A percentile compares a stretch with the other conserved stretches of the same genome.
Conservation (phyloP, 768 basidiomycete genomes). For the Boletus insuetus region DNA sequence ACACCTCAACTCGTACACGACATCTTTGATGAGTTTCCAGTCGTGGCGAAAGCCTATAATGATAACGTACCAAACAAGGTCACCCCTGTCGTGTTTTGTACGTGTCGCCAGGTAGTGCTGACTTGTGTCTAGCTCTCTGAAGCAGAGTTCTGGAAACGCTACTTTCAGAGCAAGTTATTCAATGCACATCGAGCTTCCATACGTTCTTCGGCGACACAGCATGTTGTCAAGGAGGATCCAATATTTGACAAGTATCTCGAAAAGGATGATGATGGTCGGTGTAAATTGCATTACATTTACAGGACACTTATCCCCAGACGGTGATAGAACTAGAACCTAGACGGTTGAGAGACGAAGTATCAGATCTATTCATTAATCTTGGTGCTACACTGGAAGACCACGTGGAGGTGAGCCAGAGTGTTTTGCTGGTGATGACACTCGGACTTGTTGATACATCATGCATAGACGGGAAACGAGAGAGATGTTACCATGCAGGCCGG, state of each 20-base stretch:
- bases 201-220: slow-evolving; percentile 78
- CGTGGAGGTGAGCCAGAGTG: slow-evolving; percentile 55
- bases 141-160: slow-evolving; percentile 93
- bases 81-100: slow-evolving; percentile 10
- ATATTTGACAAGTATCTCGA: slow-evolving; percentile 98
- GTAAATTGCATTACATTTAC: background rate
- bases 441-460: background rate
- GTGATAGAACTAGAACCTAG: slow-evolving; percentile 73
- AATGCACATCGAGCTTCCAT: slow-evolving; percentile 93
- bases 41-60: slow-evolving; percentile 86
- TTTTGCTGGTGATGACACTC: background rate
- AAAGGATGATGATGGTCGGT: slow-evolving; percentile 87
- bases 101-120: background rate
- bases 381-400: slow-evolving; percentile 91
- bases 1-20: slow-evolving; percentile 92
- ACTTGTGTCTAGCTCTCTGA: slow-evolving; percentile 65
- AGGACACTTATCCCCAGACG: background rate
- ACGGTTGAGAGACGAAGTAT: slow-evolving; percentile 57
- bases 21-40: slow-evolving; percentile 97
- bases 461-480: slow-evolving; percentile 81
- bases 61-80: slow-evolving; percentile 92
- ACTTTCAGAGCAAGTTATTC: slow-evolving; percentile 95
- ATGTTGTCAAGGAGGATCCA: slow-evolving; percentile 84
- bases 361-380: slow-evolving; percentile 80
- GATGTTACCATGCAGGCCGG: slow-evolving; percentile 98